Evolutionary conservation across 2,329 filamentous ascomycete genomes (phyloP).

Genomic region (Daldinia eschscholtzii): DNA sequence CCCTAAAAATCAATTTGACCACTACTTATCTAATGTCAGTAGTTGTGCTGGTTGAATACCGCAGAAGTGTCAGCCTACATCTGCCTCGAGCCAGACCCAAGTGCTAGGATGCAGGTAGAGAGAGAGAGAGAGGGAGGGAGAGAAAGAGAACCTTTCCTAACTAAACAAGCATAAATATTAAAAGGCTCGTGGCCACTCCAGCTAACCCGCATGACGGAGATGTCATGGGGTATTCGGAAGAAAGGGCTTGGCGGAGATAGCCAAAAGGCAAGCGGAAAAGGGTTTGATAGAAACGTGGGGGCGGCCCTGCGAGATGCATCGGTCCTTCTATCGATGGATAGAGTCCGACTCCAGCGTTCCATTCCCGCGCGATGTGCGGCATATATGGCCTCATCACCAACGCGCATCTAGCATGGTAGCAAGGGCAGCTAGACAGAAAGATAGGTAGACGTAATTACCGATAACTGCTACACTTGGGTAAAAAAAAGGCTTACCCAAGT

Average conservation of each 20-base stretch:
- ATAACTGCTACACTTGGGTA: slow-evolving; percentile 31
- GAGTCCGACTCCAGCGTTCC: slow-evolving; percentile 15
- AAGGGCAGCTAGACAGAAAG: slow-evolving; percentile 20
- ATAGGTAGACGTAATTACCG: slow-evolving; percentile 22
- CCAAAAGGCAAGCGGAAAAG: background rate
- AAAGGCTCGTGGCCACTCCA: slow-evolving; percentile 9
- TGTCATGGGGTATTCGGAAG: slow-evolving; percentile 18
- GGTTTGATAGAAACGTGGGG: slow-evolving; percentile 17
- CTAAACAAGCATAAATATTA: background rate
- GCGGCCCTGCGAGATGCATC: slow-evolving; percentile 17
- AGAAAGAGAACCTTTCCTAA: background rate
- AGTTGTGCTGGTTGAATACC: slow-evolving; percentile 2
- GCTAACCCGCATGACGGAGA: slow-evolving; percentile 10
- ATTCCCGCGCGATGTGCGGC: slow-evolving; percentile 23
- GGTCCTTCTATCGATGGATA: slow-evolving; percentile 25
- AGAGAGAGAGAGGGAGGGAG: no score
- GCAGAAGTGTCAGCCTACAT: background rate
- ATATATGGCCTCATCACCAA: slow-evolving; percentile 26
- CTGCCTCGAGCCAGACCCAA: slow-evolving; percentile 10
- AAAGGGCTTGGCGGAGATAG: slow-evolving; percentile 12
- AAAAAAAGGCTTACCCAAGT: slow-evolving; percentile 29
- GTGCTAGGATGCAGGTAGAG: slow-evolving; percentile 4
- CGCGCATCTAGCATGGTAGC: slow-evolving; percentile 12
- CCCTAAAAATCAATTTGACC: background rate
- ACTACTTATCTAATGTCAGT: background rate